Base-by-base conservation (phyloP, 2,329 filamentous ascomycete genomes). In the Colletotrichum liaoningense region DNA sequence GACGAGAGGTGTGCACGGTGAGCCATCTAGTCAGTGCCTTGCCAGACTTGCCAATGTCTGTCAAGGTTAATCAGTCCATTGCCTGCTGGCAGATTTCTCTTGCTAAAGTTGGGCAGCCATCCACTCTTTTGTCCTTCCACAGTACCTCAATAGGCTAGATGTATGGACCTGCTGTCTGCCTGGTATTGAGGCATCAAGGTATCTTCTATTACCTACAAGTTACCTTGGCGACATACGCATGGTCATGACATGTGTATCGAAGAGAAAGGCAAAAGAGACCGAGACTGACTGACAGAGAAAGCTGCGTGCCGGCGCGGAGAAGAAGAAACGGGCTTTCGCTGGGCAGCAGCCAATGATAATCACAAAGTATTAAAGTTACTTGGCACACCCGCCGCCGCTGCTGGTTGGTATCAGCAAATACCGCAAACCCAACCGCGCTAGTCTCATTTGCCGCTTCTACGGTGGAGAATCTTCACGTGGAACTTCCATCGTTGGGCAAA, bases 391-490 rank as follows among this genome's bases (percentile, higher is more conserved):
- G 33, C 35, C 14, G 14, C 26, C 7, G 14, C 46, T 42, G 24
- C 30, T 2, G 24, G 24, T 14, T 38, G 22, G 16, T 72, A 72
- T 24, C 69, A 72, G 49, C n/a, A 55, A 42, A 28, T 72, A 69
- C 69, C 58, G 59, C 22, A 11, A 19, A 6, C 22, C 42, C 66
- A 64, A 69, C 65, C 38, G 30, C 58, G 65, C 69, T 69, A 69
- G 65, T 57, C 38, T 69, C 58, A 22, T 59, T 69, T 67, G 54
- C 69, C 66, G 42, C 57, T 65, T 42, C 46, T 38, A 26, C 54
- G 42, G 66, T 69, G 66, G 69, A 46, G 66, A 69, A 69, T 72
- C 60, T 73, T 73, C 70, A 73, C 70, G 70, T 73, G 70, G 70
- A 33, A 56, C 57, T 67, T 30, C 33, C 66, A 60, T 28, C 4